Evolutionary conservation across 2,329 filamentous ascomycete genomes (phyloP).

Genomic region (Fusarium coffeatum): DNA sequence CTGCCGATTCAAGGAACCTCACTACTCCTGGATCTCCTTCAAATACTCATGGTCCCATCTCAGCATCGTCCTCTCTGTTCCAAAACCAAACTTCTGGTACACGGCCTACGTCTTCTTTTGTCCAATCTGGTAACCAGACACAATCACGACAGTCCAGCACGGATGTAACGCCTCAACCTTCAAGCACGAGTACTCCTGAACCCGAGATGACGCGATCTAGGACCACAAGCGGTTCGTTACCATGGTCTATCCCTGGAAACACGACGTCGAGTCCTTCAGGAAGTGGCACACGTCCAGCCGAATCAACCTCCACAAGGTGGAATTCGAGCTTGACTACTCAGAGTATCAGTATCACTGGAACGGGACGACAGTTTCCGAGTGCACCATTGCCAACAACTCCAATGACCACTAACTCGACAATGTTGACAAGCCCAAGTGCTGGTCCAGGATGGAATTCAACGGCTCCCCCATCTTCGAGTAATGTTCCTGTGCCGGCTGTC

Average conservation of each 20-base stretch:
- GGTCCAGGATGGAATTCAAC: constrained; percentile 12
- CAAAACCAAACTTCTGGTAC: neutral
- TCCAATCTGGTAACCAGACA: constrained; percentile 1
- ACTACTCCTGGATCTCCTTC: neutral
- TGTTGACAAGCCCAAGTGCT: neutral
- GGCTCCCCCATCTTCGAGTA: neutral
- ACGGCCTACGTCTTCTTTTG: neutral
- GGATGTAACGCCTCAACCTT: neutral
- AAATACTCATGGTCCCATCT: neutral
- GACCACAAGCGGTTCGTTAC: constrained; percentile 14
- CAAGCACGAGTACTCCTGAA: constrained; percentile 1
- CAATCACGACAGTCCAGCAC: neutral
- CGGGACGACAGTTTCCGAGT: neutral
- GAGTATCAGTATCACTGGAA: constrained; percentile 2
- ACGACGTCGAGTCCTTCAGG: constrained; percentile 12
- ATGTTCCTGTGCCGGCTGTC: neutral
- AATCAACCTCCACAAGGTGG: constrained; percentile 12
- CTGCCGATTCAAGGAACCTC: neutral
- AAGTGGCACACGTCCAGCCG: constrained; percentile 26
- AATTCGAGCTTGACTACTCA: constrained; percentile 28
- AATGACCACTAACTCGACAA: neutral
- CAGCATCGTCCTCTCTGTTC: neutral
- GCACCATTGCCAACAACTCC: neutral
- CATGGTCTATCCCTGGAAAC: constrained; percentile 23
- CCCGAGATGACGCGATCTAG: constrained; percentile 16